phyloP scores from a whole-genome alignment of 208 protist species.

The Crithidia mellificae region DNA sequence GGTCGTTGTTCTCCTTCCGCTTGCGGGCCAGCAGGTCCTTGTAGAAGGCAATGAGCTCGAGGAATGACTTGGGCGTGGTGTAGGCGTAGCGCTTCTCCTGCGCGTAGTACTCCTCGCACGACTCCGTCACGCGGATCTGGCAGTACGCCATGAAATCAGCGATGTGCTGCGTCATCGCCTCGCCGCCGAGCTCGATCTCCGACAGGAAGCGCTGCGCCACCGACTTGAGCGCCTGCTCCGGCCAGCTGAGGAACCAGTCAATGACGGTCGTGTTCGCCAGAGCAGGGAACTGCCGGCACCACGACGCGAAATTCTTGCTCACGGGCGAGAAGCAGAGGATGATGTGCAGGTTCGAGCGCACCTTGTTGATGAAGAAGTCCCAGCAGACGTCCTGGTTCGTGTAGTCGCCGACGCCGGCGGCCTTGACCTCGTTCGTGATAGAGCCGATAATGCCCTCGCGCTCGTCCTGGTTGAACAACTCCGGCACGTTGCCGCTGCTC shows the following conservation, averaged over 20 bases:
- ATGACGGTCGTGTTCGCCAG: constrained; percentile 97
- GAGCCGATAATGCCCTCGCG: constrained; percentile 88
- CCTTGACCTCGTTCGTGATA: constrained; percentile 93
- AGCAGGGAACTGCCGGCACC: constrained; percentile 98
- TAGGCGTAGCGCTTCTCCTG: constrained; percentile 97
- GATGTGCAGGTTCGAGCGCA: constrained; percentile 96
- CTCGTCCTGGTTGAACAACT: constrained; percentile 95
- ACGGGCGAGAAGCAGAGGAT: constrained; percentile 98
- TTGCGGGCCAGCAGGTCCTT: constrained; percentile 94
- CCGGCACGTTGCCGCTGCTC: constrained; percentile 96
- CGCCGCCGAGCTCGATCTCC: constrained; percentile 88
- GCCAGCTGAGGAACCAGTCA: constrained; percentile 99
- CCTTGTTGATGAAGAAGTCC: constrained; percentile 97
- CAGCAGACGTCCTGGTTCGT: constrained; percentile 93
- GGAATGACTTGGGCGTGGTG: constrained; percentile 99
- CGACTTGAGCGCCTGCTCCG: constrained; percentile 96
- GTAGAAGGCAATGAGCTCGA: constrained; percentile 99
- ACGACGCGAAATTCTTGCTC: constrained; percentile 96
- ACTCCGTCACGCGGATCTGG: constrained; percentile 94
- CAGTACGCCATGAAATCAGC: constrained; percentile 97
- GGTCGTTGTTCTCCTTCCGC: constrained; percentile 87
- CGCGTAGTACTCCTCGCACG: constrained; percentile 92
- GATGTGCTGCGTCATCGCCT: constrained; percentile 85
- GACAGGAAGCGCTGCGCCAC: constrained; percentile 95
- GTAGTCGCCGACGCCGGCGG: constrained; percentile 87